Conservation (phyloP, 2,329 filamentous ascomycete genomes). For the Xylaria sp. region DNA sequence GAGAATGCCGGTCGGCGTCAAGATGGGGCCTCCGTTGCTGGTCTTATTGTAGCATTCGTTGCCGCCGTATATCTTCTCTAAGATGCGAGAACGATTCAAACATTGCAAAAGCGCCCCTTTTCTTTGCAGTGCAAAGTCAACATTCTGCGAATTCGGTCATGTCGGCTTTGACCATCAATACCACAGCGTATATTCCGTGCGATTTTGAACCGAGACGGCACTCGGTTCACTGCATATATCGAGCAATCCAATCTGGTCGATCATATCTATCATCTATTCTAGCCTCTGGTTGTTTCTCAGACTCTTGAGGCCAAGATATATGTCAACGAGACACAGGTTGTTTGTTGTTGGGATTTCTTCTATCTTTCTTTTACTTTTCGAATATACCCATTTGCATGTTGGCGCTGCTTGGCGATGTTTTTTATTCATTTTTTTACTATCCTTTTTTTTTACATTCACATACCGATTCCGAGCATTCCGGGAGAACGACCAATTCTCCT, state of each 20-base stretch:
- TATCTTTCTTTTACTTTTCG: neutral
- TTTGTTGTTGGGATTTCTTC: constrained; percentile 4
- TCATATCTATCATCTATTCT: constrained; percentile 31
- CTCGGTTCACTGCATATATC: constrained; percentile 21
- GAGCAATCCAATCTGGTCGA: constrained; percentile 22
- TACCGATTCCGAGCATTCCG: too few species aligned
- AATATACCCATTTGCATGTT: constrained; percentile 17
- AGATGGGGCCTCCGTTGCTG: constrained; percentile 46
- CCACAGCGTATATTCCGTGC: constrained; percentile 16
- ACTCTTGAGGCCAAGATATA: neutral
- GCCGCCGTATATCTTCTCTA: constrained; percentile 40
- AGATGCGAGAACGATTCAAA: neutral
- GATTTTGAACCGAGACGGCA: constrained; percentile 3
- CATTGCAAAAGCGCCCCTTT: neutral
- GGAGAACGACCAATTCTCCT: too few species aligned
- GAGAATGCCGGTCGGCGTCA: constrained; percentile 42
- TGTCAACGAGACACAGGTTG: constrained; percentile 13
- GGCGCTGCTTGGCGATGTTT: constrained; percentile 4
- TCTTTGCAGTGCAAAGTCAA: constrained; percentile 11
- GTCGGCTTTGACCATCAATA: constrained; percentile 4
- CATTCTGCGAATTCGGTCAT: constrained; percentile 3
- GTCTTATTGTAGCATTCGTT: constrained; percentile 51
- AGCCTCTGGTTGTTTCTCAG: neutral
- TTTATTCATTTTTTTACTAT: neutral
- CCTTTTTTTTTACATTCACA: neutral